Evolutionary conservation across 176 grass and related monocot species (phyloP), one percentile per base, ranked within the genome.

Genomic region (Zoysia pacifica): DNA sequence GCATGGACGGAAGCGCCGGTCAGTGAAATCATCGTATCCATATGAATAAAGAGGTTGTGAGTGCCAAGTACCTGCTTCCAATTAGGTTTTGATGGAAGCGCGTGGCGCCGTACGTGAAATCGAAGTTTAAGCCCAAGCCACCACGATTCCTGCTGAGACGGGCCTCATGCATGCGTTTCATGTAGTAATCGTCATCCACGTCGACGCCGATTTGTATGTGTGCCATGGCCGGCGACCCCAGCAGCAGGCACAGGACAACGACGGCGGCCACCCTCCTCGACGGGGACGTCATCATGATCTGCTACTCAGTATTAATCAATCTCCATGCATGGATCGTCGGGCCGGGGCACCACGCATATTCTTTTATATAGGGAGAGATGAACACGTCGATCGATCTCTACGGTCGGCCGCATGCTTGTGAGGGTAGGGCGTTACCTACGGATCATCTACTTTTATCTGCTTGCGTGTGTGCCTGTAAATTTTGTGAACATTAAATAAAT

Each of bases 141-240:
- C 11, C 63, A 38, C 6, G 48, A 37, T 79, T 54, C 18, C 37
- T 78, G 1, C 4, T 2, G 9, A 12, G 48, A 16, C 42, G 55
- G 11, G 11, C 39, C 48, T 79, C 63, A 48, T 79, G 48, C 18
- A 40, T 54, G 38, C 76, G 76, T 38, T 67, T 53, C 18, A 6
- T 20, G 48, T 11, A 28, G 38, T 79, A 67, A 36, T 79, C 76
- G 6, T 79, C 76, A 16, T 54, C 48, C 1, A 67, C 76, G 38
- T 63, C 63, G 37, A 54, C 63, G 48, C 62, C 76, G 16, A 79
- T 62, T 6, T 51, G 39, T 11, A 79, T 28, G 41, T 79, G 76
- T 38, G 63, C 76, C 16, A 9, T 52, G 11, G 39, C 36, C n/a
- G 48, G 15, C 49, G 62, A 65, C 14, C 47, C 47, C 61, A 67